Base-by-base conservation (phyloP, 1,284 basidiomycete species). In the Cystobasidium slooffiae region DNA sequence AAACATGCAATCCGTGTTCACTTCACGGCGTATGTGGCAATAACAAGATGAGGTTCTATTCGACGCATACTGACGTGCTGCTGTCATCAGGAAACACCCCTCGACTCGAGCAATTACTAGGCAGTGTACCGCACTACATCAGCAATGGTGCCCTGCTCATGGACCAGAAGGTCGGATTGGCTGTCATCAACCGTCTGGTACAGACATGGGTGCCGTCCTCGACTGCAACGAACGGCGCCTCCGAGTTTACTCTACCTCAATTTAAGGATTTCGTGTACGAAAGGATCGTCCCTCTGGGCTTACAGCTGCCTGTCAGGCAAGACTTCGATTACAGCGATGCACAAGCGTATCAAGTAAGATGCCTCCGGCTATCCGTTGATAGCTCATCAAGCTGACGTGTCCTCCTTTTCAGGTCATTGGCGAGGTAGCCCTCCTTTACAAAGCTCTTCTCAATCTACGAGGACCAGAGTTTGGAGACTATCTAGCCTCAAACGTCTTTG, bases 191-290 rank as follows among this genome's bases (percentile, higher is more conserved):
- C 65, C 83, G 85, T 61, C 82, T 85, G 18, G 88, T 95, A 51
- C 84, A 85, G n/a, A 86, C 88, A 2, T 98, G 95, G 94, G 91
- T 90, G 14, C 49, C 47, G 9, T n/a, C 24, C 1, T 20, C 64
- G 3, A 43, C 47, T 12, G 64, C 37, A 49, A 83, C 83, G 1
- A 63, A 70, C 0, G 75, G 68, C 5, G 79, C 78, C 39, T 70
- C 49, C 79, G 81, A 49, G 66, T 70, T 77, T 67, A 52, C 52
- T 10, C 20, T 77, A 79, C 93, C 93, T 14, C 96, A 96, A 0
- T 99, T 98, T 81, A 94, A 97, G 78, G 86, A 88, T 14, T 97
- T 97, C 81, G 87, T 97, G 64, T 99, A 99, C 82, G 91, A 96
- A 78, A 88, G 90, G 9, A 84, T 97, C 53, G 85, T 98, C 65